Percentiles rank a stretch among this genome's conserved stretches.
phyloP scores from a whole-genome alignment of 2,329 filamentous ascomycete genomes.

The Neofusicoccum ribis region DNA sequence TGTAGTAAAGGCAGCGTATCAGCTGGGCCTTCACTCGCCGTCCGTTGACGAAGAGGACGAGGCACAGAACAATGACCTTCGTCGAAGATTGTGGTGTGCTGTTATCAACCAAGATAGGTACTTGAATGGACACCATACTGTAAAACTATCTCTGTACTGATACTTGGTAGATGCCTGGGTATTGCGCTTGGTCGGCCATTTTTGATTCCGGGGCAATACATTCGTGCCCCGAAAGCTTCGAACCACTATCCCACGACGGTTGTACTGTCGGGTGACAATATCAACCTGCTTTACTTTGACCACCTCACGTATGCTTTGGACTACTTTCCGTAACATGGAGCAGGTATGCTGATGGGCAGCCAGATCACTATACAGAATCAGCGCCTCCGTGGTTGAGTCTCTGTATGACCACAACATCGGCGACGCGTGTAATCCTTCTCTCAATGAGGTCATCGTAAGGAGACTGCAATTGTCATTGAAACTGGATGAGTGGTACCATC shows the following conservation, averaged over 20 bases:
- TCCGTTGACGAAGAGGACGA: background rate
- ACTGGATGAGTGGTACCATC: background rate
- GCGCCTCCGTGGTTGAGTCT: background rate
- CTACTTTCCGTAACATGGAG: too few relatives aligned
- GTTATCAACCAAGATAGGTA: conserved; percentile 1
- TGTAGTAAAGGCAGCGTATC: conserved; percentile 35
- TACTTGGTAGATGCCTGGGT: background rate
- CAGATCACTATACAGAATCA: background rate
- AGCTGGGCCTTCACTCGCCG: conserved; percentile 37
- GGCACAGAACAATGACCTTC: background rate
- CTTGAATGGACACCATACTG: background rate
- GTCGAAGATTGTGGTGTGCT: background rate
- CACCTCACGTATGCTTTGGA: background rate
- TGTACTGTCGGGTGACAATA: background rate
- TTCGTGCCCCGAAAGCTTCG: background rate
- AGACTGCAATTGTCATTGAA: background rate
- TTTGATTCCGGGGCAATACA: background rate
- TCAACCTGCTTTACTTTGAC: background rate
- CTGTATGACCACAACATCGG: background rate
- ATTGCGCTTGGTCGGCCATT: background rate
- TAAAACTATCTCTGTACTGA: background rate
- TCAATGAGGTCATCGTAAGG: background rate
- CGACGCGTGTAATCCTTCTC: background rate
- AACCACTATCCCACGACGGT: too few relatives aligned
- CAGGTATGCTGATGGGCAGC: background rate